A percentile compares a stretch with the other conserved stretches of the same genome.
These are phyloP conservation scores for Sarcomyxa edulis DNA, from an alignment of 768 basidiomycete species.

Conservation along the genomic window DNA sequence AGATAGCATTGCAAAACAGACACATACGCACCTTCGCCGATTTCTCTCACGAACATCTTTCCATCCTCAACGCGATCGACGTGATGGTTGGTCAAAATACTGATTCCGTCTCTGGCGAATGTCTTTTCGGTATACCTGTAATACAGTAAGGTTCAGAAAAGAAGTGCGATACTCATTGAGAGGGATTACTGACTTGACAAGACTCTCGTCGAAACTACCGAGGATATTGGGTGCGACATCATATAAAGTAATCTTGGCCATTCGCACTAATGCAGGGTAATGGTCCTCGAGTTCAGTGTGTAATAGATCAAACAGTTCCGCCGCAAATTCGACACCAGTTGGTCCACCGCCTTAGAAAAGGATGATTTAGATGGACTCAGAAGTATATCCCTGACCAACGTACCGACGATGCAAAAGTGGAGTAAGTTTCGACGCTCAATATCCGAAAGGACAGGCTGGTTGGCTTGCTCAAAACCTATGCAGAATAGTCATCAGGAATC, in stretches of 20 bases:
- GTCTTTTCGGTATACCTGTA: constrained; percentile 62
- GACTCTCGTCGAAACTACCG: constrained; percentile 62
- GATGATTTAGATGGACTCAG: constrained; percentile 2
- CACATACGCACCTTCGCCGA: constrained; percentile 52
- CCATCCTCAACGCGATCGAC: constrained; percentile 70
- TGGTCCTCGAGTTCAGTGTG: constrained; percentile 56
- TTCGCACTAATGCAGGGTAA: constrained; percentile 57
- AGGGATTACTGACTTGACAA: constrained; percentile 43
- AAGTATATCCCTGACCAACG: constrained; percentile 19
- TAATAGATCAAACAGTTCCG: constrained; percentile 76
- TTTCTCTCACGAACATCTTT: constrained; percentile 64
- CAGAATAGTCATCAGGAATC: background rate
- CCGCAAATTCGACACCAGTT: constrained; percentile 79
- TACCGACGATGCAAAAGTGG: constrained; percentile 84
- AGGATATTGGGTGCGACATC: constrained; percentile 80
- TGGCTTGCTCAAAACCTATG: constrained; percentile 79
- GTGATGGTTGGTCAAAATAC: constrained; percentile 65
- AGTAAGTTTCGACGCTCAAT: constrained; percentile 69
- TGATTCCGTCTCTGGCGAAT: constrained; percentile 71
- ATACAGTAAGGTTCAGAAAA: background rate
- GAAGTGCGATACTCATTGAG: background rate
- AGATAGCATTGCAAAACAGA: constrained; percentile 4
- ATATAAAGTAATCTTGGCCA: constrained; percentile 73
- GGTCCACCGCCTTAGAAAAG: constrained; percentile 57
- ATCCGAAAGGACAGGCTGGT: constrained; percentile 73